phyloP scores from a whole-genome alignment of 2,329 filamentous ascomycete genomes.

The Alternaria triticimaculans region DNA sequence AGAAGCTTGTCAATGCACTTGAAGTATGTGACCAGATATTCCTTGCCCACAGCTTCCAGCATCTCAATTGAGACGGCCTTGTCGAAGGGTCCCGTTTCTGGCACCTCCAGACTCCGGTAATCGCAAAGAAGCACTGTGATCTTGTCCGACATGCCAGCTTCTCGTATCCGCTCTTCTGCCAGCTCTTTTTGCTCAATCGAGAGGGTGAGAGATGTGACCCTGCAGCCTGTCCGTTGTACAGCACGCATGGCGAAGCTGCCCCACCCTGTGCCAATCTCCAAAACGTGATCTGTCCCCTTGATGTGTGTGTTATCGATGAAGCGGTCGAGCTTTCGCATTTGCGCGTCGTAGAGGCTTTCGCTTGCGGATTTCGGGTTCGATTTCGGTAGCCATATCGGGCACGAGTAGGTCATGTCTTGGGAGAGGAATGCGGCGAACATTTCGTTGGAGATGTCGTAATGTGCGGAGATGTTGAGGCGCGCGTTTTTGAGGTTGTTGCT shows the following conservation, averaged over 20 bases:
- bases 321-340: constrained; percentile 69
- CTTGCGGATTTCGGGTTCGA: constrained; percentile 51
- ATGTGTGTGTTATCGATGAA: constrained; percentile 71
- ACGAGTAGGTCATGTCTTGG: constrained; percentile 79
- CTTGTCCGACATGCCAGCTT: constrained; percentile 64
- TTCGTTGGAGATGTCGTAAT: constrained; percentile 78
- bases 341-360: constrained; percentile 69
- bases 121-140: constrained; percentile 73
- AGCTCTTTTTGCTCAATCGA: constrained; percentile 72
- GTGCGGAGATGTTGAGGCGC: constrained; percentile 69
- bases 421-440: constrained; percentile 78
- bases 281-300: constrained; percentile 69
- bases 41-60: constrained; percentile 75
- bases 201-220: constrained; percentile 72
- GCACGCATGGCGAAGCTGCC: constrained; percentile 76
- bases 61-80: constrained; percentile 80
- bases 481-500: constrained; percentile 60
- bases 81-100: constrained; percentile 63
- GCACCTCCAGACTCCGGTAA: constrained; percentile 67
- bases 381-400: constrained; percentile 67
- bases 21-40: constrained; percentile 73
- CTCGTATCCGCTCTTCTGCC: constrained; percentile 68
- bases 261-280: constrained; percentile 80
- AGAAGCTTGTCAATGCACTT: constrained; percentile 67
- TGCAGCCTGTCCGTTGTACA: constrained; percentile 69